These are phyloP conservation scores for Chenopodium berlandieri DNA, from an alignment of 148 eudicot genomes.

Conservation along the genomic window DNA sequence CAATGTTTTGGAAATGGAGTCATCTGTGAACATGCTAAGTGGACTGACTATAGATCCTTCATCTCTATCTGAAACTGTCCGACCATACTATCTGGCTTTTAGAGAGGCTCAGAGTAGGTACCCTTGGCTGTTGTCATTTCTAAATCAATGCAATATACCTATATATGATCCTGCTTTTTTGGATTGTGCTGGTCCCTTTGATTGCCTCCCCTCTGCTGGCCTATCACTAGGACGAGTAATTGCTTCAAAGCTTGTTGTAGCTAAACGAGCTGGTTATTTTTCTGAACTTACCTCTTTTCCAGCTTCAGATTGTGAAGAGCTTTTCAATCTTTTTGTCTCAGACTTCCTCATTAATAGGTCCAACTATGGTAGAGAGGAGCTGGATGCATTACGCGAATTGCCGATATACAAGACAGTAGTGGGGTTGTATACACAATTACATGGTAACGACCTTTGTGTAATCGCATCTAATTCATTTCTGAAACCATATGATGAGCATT, in stretches of 20 bases:
- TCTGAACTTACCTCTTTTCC: constrained; percentile 67
- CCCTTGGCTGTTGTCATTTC: constrained; percentile 83
- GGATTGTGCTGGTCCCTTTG: constrained; percentile 70
- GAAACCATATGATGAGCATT: constrained; percentile 73
- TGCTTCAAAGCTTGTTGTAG: constrained; percentile 79
- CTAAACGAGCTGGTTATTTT: constrained; percentile 82
- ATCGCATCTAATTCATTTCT: constrained; percentile 77
- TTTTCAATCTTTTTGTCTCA: constrained; percentile 66
- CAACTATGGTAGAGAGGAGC: constrained; percentile 62
- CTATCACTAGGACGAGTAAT: constrained; percentile 77
- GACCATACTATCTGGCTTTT: constrained; percentile 53
- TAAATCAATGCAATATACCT: constrained; percentile 94
- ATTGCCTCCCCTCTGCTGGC: constrained; percentile 61
- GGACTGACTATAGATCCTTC: constrained; percentile 35
- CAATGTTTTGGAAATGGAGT: constrained; percentile 25
- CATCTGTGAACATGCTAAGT: constrained; percentile 31
- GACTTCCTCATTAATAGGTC: constrained; percentile 67
- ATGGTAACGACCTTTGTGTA: constrained; percentile 62
- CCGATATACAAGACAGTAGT: constrained; percentile 82
- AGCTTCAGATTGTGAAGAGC: constrained; percentile 70
- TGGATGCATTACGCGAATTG: constrained; percentile 73
- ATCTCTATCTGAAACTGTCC: constrained; percentile 42
- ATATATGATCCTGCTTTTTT: constrained; percentile 70
- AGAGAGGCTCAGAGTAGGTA: constrained; percentile 44
- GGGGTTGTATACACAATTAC: constrained; percentile 66